Evolutionary conservation across 2,329 filamentous ascomycete species (phyloP), one percentile per base, ranked within the genome.

Genomic region (Penicillium sp.): DNA sequence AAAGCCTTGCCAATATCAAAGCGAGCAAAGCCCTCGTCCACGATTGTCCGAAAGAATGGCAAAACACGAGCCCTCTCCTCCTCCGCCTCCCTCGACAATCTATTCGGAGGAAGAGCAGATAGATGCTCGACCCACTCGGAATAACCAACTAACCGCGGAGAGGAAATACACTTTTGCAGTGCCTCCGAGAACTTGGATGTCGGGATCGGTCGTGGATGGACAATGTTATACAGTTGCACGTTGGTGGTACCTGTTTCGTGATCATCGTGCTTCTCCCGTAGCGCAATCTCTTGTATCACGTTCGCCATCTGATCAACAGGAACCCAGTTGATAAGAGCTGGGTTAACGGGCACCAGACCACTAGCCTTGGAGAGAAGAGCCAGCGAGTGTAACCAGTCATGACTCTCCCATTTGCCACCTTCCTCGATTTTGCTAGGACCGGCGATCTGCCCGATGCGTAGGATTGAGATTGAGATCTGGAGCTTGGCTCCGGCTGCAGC

Each of bases 301-400:
- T 43, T 43, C 7, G 56, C 55, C 15, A 45, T 51, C 37, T 56
- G 46, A 23, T 58, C 56, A 7, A 58, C 56, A 2, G 53, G 56
- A 6, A 58, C 48, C 56, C 56, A 58, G 31, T 56, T 54, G 25
- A 58, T 45, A 9, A 27, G 20, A n/a, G 31, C 56, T 11, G 48
- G 20, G 20, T 56, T 27, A 5, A 27, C 27, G 7, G 56, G 56
- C 2, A 58, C 40, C 7, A 58, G 46, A 2, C 56, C 56, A 26
- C 46, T 48, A 7, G 56, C 56, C 25, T 51, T 56, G 37, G 56
- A 54, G 25, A 58, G 49, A 12, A 58, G 54, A 20, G 56, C 33
- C 8, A 58, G 35, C 1, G 56, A 58, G 6, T 58, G 53, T 25
- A 58, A 48, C 50, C 50, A 56, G 42, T 58, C 56, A 22, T 35